Conservation (phyloP, 2,329 filamentous ascomycete species). For the Monosporascus sp. region DNA sequence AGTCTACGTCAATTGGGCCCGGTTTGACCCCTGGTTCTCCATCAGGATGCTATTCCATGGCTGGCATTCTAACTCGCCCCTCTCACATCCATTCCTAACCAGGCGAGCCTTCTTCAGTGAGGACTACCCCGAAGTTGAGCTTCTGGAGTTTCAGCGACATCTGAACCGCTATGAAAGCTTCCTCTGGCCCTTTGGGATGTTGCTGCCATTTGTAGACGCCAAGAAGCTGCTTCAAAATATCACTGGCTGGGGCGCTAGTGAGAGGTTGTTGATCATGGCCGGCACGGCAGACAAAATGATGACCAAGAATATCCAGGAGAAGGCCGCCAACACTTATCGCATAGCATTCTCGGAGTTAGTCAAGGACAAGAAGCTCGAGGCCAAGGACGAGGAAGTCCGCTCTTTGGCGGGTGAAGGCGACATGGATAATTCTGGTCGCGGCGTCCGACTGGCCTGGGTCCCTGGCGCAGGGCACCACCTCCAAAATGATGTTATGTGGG, state of each 20-base stretch:
- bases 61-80: constrained; percentile 46
- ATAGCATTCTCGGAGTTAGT: constrained; percentile 27
- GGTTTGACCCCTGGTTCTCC: constrained; percentile 43
- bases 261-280: constrained; percentile 34
- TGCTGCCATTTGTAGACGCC: constrained; percentile 37
- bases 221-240: constrained; percentile 35
- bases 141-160: constrained; percentile 37
- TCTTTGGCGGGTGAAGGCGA: constrained; percentile 15
- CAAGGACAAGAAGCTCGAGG: constrained; percentile 25
- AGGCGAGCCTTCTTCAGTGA: constrained; percentile 47
- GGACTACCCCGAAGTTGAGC: constrained; percentile 32
- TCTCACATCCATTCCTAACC: constrained; percentile 45
- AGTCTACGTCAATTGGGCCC: constrained; percentile 42
- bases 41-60: constrained; percentile 41
- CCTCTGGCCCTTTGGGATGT: constrained; percentile 46
- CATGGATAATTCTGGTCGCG: constrained; percentile 24
- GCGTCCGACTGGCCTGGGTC: constrained; percentile 38
- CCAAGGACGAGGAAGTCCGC: constrained; percentile 5
- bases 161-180: constrained; percentile 48
- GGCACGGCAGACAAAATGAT: constrained; percentile 38
- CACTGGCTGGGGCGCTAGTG: constrained; percentile 18
- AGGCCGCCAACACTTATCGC: constrained; percentile 35
- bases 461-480: constrained; percentile 46
- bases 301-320: constrained; percentile 30
- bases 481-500: constrained; percentile 47